Evolutionary conservation across 129 eudicot genomes (phyloP), one percentile per base, ranked within the genome.

Genomic region (Helichrysum umbraculigerum): DNA sequence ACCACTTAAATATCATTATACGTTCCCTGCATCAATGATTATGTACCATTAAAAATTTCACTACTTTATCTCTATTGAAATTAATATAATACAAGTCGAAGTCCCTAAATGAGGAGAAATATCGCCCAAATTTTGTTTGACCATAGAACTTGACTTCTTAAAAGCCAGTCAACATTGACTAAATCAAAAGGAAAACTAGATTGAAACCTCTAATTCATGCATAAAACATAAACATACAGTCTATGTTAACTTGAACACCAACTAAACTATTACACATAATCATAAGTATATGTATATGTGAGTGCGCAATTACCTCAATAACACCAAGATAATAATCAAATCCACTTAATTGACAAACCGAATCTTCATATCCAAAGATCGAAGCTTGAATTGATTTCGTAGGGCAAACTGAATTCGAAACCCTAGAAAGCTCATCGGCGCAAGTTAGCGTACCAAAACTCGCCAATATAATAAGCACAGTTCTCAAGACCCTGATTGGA

Each of bases 391-490:
- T 68, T n/a, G 89, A 86, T 20, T 68, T 71, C 51, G 76, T 20
- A 15, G 73, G 86, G 73, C 96, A 89, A 65, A 85, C 72, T 9
- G 35, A 80, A 72, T 20, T 62, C 12, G 85, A 72, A 79, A 69
- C 89, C 83, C 76, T 86, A 79, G 75, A 57, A 68, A 39, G 64
- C 70, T 59, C 71, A 73, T 84, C 87, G 81, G 94, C 85, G 77
- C 37, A 84, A 47, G 91, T 66, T 79, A 88, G 83, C 68, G 42
- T 41, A 67, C 75, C 85, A 34, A 79, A 76, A 50, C 82, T 30
- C 70, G 77, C 71, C 29, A 86, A 75, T 47, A 86, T 74, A 72
- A 70, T 47, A 63, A 81, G 79, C 71, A 86, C 84, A 78, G 83
- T 71, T 79, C 68, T 84, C 74, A 75, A 79, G 59, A 68, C 74